phyloP scores from a whole-genome alignment of 345 rosid genomes.

The Brassica cretica region DNA sequence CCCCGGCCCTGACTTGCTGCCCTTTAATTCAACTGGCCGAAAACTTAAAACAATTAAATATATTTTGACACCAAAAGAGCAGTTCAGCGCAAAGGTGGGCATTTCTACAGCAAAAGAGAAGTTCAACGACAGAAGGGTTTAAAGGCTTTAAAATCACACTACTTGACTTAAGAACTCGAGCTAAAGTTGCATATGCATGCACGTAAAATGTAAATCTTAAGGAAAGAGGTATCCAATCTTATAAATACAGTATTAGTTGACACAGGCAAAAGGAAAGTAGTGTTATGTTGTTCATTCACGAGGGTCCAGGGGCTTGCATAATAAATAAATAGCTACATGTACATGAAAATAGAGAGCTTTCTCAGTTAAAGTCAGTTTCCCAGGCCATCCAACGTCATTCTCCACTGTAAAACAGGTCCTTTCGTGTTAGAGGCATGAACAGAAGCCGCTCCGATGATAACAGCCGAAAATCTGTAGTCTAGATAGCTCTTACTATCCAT shows the following conservation, averaged over 20 bases:
- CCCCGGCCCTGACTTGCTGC: too few relatives aligned
- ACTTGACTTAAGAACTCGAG: slow-evolving; percentile 8
- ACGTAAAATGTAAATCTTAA: slow-evolving; percentile 5
- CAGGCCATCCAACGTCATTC: slow-evolving; percentile 79
- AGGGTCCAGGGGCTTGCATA: too few relatives aligned
- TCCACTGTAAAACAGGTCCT: too few relatives aligned
- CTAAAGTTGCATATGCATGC: slow-evolving; percentile 9
- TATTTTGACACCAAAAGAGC: too few relatives aligned
- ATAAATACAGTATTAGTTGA: background rate
- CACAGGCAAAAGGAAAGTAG: background rate
- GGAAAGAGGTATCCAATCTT: background rate
- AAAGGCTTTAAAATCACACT: background rate
- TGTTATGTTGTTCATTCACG: background rate
- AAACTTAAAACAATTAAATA: too few relatives aligned
- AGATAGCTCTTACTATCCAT: background rate
- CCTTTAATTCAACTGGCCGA: too few relatives aligned
- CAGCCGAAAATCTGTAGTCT: background rate
- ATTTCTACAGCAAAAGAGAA: too few relatives aligned
- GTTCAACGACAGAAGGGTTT: background rate
- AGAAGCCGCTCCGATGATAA: too few relatives aligned
- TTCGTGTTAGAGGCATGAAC: too few relatives aligned
- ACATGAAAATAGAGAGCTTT: slow-evolving; percentile 92
- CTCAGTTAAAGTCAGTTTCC: slow-evolving; percentile 79
- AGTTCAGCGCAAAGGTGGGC: too few relatives aligned
- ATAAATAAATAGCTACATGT: slow-evolving; percentile 16